Conservation (phyloP, 2,329 filamentous ascomycete genomes). For the Colletotrichum noveboracense region DNA sequence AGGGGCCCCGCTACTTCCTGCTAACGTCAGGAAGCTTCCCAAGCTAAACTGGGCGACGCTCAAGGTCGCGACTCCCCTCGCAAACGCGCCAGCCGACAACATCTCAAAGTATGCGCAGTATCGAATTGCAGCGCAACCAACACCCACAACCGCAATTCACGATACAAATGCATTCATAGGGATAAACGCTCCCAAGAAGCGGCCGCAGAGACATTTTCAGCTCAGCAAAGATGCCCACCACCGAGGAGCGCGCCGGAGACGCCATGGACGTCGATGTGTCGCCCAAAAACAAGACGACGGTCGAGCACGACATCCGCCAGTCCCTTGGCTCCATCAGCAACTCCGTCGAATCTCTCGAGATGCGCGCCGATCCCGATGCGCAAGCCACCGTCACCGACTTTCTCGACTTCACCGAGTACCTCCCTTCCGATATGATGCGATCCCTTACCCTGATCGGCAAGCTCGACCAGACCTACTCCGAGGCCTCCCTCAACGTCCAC, state of each 20-base stretch:
- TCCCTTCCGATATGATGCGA: slow-evolving; percentile 69
- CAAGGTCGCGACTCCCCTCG: slow-evolving; percentile 13
- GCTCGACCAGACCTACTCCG: slow-evolving; percentile 63
- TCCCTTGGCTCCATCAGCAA: slow-evolving; percentile 38
- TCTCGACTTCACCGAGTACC: slow-evolving; percentile 73
- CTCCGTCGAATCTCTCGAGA: slow-evolving; percentile 48
- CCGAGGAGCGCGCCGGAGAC: slow-evolving; percentile 24
- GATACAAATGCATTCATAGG: slow-evolving; percentile 1
- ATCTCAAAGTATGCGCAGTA: slow-evolving; percentile 9
- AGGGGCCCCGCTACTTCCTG: background rate
- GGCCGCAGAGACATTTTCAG: background rate
- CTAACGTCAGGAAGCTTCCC: slow-evolving; percentile 13
- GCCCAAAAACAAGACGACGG: slow-evolving; percentile 35
- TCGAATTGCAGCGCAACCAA: background rate
- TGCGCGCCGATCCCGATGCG: slow-evolving; percentile 68
- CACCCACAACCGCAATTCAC: background rate
- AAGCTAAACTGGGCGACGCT: slow-evolving; percentile 8
- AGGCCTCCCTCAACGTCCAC: slow-evolving; percentile 60
- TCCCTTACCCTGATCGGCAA: slow-evolving; percentile 70
- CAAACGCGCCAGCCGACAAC: slow-evolving; percentile 13
- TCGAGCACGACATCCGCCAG: slow-evolving; percentile 30
- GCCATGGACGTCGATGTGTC: slow-evolving; percentile 38
- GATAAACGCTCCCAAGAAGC: background rate
- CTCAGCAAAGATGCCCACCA: slow-evolving; percentile 23
- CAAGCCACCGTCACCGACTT: slow-evolving; percentile 75